Conservation (phyloP, 441 rosid genomes). For the Jatropha podagrica region DNA sequence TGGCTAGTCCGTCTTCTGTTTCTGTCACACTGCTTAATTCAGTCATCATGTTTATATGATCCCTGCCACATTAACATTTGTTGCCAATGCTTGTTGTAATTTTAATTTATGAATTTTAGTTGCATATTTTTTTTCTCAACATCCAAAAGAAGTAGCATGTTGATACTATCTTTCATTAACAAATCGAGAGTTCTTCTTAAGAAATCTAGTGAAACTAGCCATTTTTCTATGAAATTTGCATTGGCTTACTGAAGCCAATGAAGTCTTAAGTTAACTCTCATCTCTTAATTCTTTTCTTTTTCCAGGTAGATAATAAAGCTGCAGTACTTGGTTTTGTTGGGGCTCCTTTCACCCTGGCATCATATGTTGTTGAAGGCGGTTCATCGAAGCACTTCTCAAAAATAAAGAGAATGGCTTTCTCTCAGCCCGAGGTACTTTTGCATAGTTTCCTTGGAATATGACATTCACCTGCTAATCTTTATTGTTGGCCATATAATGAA, state of each 20-base stretch:
- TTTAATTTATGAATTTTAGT: neutral
- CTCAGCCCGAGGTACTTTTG: slow-evolving; percentile 73
- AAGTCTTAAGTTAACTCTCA: neutral
- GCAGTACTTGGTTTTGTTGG: slow-evolving; percentile 96
- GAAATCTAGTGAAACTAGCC: neutral
- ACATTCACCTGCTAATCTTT: neutral
- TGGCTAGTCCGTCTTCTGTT: neutral
- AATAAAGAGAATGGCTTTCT: slow-evolving; percentile 83
- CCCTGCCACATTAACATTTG: neutral
- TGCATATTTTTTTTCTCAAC: neutral
- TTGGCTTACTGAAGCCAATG: neutral
- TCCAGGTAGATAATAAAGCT: slow-evolving; percentile 71
- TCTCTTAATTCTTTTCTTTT: slow-evolving; percentile 10
- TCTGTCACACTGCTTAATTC: neutral
- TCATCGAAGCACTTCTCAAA: slow-evolving; percentile 89
- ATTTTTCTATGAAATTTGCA: neutral
- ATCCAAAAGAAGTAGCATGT: neutral
- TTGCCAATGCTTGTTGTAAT: neutral
- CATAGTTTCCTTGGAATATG: neutral
- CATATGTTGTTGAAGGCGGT: slow-evolving; percentile 92
- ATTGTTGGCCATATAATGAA: neutral
- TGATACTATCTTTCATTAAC: neutral
- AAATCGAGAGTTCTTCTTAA: neutral
- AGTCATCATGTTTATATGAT: neutral
- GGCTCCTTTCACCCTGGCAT: slow-evolving; percentile 95